phyloP scores from a whole-genome alignment of 345 rosid genomes.

The Cochlearia excelsa region DNA sequence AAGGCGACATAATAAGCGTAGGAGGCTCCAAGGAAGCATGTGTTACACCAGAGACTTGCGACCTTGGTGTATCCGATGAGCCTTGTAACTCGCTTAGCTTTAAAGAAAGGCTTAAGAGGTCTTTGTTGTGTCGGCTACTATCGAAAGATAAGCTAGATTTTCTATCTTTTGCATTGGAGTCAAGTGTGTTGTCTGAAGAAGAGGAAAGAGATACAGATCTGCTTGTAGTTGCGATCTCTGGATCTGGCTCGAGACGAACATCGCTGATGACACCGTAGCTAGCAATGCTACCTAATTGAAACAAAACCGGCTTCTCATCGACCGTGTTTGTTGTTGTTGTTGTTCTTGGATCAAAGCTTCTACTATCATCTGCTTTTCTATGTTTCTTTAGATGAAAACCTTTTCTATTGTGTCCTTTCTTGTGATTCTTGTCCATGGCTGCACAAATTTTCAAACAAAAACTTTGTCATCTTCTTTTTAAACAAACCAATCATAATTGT shows the following conservation, averaged over 20 bases:
- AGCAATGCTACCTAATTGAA: constrained; percentile 37
- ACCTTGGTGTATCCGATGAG: constrained; percentile 28
- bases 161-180: constrained; percentile 18
- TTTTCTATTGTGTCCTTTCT: constrained; percentile 27
- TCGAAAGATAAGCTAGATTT: constrained; percentile 16
- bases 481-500: not conserved
- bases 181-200: constrained; percentile 14
- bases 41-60: constrained; percentile 43
- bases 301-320: constrained; percentile 33
- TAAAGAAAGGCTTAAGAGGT: constrained; percentile 26
- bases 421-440: constrained; percentile 34
- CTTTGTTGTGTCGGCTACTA: constrained; percentile 20
- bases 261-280: constrained; percentile 24
- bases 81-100: constrained; percentile 33
- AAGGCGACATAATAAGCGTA: constrained; percentile 32
- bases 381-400: constrained; percentile 33
- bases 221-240: constrained; percentile 24
- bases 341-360: constrained; percentile 25
- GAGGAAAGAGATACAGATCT: constrained; percentile 20
- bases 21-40: constrained; percentile 34
- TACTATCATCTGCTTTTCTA: constrained; percentile 18
- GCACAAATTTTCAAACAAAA: not conserved
- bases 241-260: constrained; percentile 23
- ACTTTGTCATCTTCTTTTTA: not conserved
- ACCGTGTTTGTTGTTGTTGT: not conserved